Conservation (phyloP, 768 basidiomycete genomes). For the Lepiota subincarnata region DNA sequence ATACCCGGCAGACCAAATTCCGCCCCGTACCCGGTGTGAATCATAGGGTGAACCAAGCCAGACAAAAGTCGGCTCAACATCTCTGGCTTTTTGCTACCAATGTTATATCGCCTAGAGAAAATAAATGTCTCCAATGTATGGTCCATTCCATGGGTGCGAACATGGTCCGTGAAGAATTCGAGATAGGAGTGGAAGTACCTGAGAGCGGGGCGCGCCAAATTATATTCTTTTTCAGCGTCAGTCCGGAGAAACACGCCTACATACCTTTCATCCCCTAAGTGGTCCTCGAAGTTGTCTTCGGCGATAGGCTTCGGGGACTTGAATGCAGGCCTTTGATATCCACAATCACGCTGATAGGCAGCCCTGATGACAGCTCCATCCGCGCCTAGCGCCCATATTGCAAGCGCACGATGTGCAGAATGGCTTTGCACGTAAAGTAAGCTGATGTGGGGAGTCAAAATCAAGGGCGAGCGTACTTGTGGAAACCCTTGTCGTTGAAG, state of each 20-base stretch:
- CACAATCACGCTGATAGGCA: conserved; percentile 33
- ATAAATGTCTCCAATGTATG: conserved; percentile 56
- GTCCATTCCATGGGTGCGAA: conserved; percentile 40
- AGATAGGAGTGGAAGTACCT: conserved; percentile 62
- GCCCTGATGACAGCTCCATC: conserved; percentile 31
- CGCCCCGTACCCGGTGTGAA: conserved; percentile 58
- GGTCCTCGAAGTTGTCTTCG: conserved; percentile 43
- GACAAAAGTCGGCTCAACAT: conserved; percentile 57
- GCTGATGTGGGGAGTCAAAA: conserved; percentile 17
- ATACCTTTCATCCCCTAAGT: conserved; percentile 59
- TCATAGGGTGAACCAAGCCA: conserved; percentile 61
- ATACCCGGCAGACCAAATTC: conserved; percentile 60
- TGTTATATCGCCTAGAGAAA: conserved; percentile 50
- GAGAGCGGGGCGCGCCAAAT: conserved; percentile 1
- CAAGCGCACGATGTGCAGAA: conserved; percentile 51
- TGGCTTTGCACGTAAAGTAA: conserved; percentile 38
- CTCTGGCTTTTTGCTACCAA: conserved; percentile 24
- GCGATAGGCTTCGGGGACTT: conserved; percentile 44
- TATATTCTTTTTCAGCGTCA: background rate
- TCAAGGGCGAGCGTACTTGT: conserved; percentile 27
- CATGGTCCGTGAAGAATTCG: conserved; percentile 44
- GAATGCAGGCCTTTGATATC: conserved; percentile 33
- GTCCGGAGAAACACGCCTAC: conserved; percentile 12
- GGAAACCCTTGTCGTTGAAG: conserved; percentile 39
- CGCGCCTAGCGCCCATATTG: conserved; percentile 60